Evolutionary conservation across 2,329 filamentous ascomycete species (phyloP).

Genomic region (Trichoderma arundinaceum): DNA sequence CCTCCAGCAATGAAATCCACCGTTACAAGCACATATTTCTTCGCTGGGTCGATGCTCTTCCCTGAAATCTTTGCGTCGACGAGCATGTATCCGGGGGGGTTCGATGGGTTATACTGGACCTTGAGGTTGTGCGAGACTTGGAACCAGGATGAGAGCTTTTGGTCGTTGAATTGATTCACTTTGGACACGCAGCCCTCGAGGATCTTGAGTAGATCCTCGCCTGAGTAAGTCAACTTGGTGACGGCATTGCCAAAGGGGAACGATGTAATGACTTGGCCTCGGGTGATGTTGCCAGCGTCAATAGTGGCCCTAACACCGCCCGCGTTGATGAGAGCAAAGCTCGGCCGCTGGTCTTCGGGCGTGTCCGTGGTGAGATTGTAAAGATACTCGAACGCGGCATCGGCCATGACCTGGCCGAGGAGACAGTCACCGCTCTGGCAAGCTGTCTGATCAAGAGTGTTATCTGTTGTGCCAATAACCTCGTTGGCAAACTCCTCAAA

Average conservation of each 20-base stretch:
- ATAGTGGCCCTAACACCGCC: constrained; percentile 70
- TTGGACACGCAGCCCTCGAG: constrained; percentile 64
- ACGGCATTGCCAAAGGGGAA: constrained; percentile 72
- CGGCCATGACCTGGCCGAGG: constrained; percentile 60
- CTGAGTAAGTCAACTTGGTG: constrained; percentile 61
- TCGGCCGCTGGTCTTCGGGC: constrained; percentile 45
- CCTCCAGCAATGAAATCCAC: constrained; percentile 67
- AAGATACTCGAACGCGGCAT: constrained; percentile 67
- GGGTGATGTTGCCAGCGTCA: constrained; percentile 64
- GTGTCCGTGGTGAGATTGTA: constrained; percentile 50
- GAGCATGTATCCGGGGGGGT: constrained; percentile 56
- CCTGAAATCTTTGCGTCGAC: constrained; percentile 58
- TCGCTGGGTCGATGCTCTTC: constrained; percentile 51
- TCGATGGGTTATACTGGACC: constrained; percentile 62
- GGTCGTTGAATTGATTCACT: constrained; percentile 60
- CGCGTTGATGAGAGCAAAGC: constrained; percentile 67
- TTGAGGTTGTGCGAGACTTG: constrained; percentile 64
- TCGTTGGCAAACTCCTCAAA: constrained; percentile 65
- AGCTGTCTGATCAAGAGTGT: constrained; percentile 62
- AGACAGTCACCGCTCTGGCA: constrained; percentile 65
- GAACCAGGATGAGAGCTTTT: constrained; percentile 62
- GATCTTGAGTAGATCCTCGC: constrained; percentile 60
- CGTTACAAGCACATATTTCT: constrained; percentile 63
- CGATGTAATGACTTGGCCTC: constrained; percentile 66
- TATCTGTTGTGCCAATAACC: constrained; percentile 60